Evolutionary conservation across 2,329 filamentous ascomycete genomes (phyloP).

Genomic region (Waltergamsia citrina): DNA sequence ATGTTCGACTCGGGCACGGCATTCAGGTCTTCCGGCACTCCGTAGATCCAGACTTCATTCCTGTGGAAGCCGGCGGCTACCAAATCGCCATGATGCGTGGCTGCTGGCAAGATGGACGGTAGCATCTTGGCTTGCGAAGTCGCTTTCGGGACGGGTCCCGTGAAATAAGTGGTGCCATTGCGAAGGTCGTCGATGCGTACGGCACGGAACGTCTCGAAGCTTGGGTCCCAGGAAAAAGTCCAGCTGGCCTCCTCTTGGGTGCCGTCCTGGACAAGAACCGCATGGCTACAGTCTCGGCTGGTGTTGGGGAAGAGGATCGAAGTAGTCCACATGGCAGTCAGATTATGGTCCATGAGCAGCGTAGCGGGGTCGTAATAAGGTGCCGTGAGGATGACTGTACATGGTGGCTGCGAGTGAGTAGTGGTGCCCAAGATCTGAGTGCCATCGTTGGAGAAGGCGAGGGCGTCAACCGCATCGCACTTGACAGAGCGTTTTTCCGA

Average conservation of each 20-base stretch:
- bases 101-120: conserved; percentile 60
- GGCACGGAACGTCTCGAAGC: conserved; percentile 69
- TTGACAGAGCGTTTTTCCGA: conserved; percentile 69
- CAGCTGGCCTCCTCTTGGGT: conserved; percentile 58
- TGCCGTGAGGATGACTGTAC: conserved; percentile 67
- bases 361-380: conserved; percentile 70
- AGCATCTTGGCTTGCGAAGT: conserved; percentile 46
- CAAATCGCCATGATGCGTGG: conserved; percentile 60
- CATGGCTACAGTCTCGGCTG: conserved; percentile 71
- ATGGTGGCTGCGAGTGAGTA: conserved; percentile 51
- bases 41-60: conserved; percentile 70
- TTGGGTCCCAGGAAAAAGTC: conserved; percentile 70
- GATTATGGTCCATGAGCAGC: conserved; percentile 53
- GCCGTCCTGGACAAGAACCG: conserved; percentile 56
- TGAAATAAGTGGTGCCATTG: conserved; percentile 72
- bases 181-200: conserved; percentile 66
- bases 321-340: conserved; percentile 74
- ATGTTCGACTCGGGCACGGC: conserved; percentile 37
- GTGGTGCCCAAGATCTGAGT: conserved; percentile 73
- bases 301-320: conserved; percentile 78
- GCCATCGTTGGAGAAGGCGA: conserved; percentile 70
- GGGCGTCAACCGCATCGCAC: conserved; percentile 63
- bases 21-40: conserved; percentile 64
- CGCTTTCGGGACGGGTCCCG: conserved; percentile 51
- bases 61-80: conserved; percentile 66